Evolutionary conservation across 495 filamentous ascomycete genomes (phyloP), one percentile per base, ranked within the genome.

Genomic region (Pseudotulostoma volvatum): DNA sequence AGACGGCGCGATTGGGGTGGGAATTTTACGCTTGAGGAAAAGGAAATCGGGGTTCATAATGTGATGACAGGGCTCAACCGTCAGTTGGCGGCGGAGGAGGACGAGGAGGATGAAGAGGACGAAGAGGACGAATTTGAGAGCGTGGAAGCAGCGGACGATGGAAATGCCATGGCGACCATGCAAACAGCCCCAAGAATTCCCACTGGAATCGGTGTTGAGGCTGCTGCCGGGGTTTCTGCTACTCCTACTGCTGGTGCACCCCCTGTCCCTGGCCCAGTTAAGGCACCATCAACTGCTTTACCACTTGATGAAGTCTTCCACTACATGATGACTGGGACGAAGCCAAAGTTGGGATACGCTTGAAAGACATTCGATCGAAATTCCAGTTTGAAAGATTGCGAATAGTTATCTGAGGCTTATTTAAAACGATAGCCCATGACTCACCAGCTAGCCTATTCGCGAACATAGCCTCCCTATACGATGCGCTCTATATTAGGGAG

Each of bases 11-110:
- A 61, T 40, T 71, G 68, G 68, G 68, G 63, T 18, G 75, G 78
- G 41, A 68, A 73, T 28, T 86, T 70, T 49, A 86, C 80, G 13
- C 61, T 71, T 4, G 80, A 76, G 47, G 82, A 88, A 61, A 61
- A 67, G 34, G 70, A 74, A 41, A 51, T 45, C 31, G 81, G 81
- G 1, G 51, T 80, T n/a, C 63, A 76, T 54, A 79, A 77, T 51
- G 76, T 86, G 30, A 66, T 72, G 3, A 84, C 79, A 8, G 82
- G 82, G 11, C 52, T 86, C 46, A 66, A 45, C 54, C 64, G 70
- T 44, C 49, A 54, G 18, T 49, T 78, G 43, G 59, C 62, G 0
- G 66, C 66, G 0, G 63, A 66, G 0, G 70, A 73, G 0, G 68
- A 75, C 0, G 71, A 74, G 1, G 59, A 55, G 1, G 59, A 57